Percentiles rank a stretch among this genome's conserved stretches.
Evolutionary conservation across 2,329 filamentous ascomycete genomes (phyloP).

Genomic region (Pestalotiopsis sp.): DNA sequence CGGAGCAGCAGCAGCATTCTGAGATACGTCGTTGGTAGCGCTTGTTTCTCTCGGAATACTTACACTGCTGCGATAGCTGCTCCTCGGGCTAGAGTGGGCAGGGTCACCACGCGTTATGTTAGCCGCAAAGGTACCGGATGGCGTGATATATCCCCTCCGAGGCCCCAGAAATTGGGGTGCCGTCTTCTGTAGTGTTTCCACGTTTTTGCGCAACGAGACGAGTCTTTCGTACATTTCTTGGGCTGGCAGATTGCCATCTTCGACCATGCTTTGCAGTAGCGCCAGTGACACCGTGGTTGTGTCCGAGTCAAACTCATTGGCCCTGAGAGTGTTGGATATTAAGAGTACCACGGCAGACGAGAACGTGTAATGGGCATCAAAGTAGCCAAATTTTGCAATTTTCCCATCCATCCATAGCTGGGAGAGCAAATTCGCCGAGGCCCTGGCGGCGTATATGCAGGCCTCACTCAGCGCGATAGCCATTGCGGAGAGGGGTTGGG

Average conservation of each 20-base stretch:
- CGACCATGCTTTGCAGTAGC: conserved; percentile 28
- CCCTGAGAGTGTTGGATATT: conserved; percentile 26
- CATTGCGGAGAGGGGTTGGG: conserved; percentile 26
- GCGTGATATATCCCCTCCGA: conserved; percentile 15
- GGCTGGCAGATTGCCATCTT: conserved; percentile 30
- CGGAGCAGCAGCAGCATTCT: conserved; percentile 10
- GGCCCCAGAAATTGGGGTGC: conserved; percentile 1
- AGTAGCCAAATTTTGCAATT: conserved; percentile 30
- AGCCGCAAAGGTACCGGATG: conserved; percentile 17
- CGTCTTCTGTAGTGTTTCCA: conserved; percentile 14
- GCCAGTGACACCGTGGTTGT: conserved; percentile 22
- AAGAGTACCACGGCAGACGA: conserved; percentile 26
- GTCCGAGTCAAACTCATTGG: conserved; percentile 23
- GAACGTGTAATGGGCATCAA: conserved; percentile 31
- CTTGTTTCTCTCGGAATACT: not conserved
- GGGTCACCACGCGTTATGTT: conserved; percentile 10
- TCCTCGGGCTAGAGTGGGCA: not conserved
- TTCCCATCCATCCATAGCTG: conserved; percentile 29
- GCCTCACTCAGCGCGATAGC: conserved; percentile 33
- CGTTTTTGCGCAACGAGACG: conserved; percentile 17
- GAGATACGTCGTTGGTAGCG: not conserved
- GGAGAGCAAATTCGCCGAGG: conserved; percentile 25
- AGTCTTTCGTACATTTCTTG: conserved; percentile 27
- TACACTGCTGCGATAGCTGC: not conserved
- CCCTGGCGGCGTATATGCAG: conserved; percentile 29